These are phyloP conservation scores for Flaveria robusta DNA, from an alignment of 129 eudicot species.

Conservation along the genomic window DNA sequence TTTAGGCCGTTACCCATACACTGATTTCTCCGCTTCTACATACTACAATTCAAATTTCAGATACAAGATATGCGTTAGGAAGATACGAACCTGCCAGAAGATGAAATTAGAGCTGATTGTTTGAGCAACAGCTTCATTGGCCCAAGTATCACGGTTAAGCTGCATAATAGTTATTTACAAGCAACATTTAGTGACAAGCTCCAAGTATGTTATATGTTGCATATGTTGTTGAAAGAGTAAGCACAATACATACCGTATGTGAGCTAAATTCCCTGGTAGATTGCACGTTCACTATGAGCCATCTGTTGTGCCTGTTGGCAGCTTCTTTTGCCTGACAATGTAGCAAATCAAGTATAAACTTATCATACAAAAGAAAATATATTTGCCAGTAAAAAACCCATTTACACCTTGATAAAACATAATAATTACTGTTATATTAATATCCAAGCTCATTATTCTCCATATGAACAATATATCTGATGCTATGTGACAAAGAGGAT, in stretches of 20 bases:
- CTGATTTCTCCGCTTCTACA: too few species aligned
- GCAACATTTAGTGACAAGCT: constrained; percentile 5
- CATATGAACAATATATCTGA: background rate
- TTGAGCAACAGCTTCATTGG: constrained; percentile 90
- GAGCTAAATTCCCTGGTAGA: constrained; percentile 88
- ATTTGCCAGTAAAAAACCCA: background rate
- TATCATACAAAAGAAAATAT: background rate
- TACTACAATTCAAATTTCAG: background rate
- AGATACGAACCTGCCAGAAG: constrained; percentile 80
- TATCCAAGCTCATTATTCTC: background rate
- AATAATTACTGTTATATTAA: background rate
- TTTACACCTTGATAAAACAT: background rate
- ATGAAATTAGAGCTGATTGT: constrained; percentile 76
- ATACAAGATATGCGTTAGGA: background rate
- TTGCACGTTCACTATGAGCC: constrained; percentile 83
- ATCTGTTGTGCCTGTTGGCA: constrained; percentile 66
- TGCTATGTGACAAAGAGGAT: constrained; percentile 1
- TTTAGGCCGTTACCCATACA: background rate
- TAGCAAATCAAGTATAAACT: background rate
- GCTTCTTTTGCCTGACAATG: constrained; percentile 71
- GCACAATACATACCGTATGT: constrained; percentile 58
- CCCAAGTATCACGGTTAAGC: constrained; percentile 99
- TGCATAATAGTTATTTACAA: constrained; percentile 39
- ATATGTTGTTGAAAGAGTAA: background rate
- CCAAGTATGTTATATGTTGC: background rate